phyloP scores from a whole-genome alignment of 2,329 filamentous ascomycete species.

The Fusarium sp. region DNA sequence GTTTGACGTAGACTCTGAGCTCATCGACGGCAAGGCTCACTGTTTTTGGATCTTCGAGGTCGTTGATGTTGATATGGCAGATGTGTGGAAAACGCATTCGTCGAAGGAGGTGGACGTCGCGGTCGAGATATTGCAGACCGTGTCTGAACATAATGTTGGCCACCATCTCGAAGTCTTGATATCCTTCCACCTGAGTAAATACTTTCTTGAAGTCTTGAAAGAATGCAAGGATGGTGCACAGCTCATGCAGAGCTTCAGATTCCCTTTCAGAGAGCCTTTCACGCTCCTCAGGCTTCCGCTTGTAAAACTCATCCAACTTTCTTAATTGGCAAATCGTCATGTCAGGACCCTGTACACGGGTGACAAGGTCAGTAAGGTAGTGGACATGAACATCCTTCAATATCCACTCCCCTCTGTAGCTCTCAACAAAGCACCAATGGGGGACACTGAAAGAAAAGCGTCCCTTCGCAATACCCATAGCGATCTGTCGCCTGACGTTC shows the following conservation, averaged over 20 bases:
- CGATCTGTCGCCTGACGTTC: background rate
- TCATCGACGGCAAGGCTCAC: background rate
- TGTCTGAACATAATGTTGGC: background rate
- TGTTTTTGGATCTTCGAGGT: fast-evolving
- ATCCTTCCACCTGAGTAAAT: background rate
- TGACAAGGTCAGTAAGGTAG: background rate
- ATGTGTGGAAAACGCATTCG: fast-evolving
- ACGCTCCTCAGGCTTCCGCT: background rate
- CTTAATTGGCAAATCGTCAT: background rate
- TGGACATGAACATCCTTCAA: background rate
- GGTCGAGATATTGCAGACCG: background rate
- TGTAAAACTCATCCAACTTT: background rate
- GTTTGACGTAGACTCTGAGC: background rate
- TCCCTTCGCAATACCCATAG: background rate
- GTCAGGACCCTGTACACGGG: background rate
- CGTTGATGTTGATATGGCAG: background rate
- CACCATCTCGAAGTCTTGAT: fast-evolving
- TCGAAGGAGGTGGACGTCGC: background rate
- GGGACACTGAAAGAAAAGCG: background rate
- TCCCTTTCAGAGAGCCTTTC: background rate
- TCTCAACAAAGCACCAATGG: fast-evolving
- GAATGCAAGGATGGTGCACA: background rate
- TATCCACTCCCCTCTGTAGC: background rate
- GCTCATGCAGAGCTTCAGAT: background rate
- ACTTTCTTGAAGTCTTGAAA: background rate